Conservation (phyloP, 2,329 filamentous ascomycete species). For the Lachnellula hyalina region DNA sequence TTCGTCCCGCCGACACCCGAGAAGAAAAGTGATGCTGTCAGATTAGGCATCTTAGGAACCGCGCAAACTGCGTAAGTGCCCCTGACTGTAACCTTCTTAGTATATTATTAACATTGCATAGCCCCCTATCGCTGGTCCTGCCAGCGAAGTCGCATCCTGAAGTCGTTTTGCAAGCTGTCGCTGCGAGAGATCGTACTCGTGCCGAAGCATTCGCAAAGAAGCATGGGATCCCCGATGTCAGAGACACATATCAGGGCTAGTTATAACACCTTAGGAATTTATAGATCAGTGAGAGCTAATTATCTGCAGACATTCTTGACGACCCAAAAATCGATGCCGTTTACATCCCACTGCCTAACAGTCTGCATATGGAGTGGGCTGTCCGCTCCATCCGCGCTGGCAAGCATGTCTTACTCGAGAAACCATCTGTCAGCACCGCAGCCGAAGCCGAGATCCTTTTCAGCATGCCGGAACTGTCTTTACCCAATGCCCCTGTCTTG, state of each 20-base stretch:
- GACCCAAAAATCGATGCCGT: conserved; percentile 42
- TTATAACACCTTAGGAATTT: neutral
- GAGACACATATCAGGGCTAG: conserved; percentile 43
- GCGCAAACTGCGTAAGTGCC: conserved; percentile 12
- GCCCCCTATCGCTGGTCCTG: conserved; percentile 37
- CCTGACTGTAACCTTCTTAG: neutral
- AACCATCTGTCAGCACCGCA: conserved; percentile 44
- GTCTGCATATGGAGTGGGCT: conserved; percentile 42
- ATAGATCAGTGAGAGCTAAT: neutral
- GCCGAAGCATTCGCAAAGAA: conserved; percentile 45
- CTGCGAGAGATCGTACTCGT: conserved; percentile 41
- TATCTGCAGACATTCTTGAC: conserved; percentile 30
- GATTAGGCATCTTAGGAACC: conserved; percentile 12
- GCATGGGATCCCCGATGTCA: conserved; percentile 45
- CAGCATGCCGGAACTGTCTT: conserved; percentile 31
- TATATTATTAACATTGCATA: conserved; percentile 15
- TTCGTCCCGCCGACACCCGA: conserved; percentile 4
- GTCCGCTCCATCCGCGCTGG: conserved; percentile 44
- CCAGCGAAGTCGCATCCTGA: conserved; percentile 48
- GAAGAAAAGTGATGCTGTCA: conserved; percentile 4
- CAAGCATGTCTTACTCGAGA: conserved; percentile 57
- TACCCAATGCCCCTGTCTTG: conserved; percentile 37
- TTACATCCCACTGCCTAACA: conserved; percentile 44
- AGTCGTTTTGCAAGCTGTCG: conserved; percentile 45
- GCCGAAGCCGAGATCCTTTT: conserved; percentile 42